These are phyloP conservation scores for Lachnellula arida DNA, from an alignment of 2,329 filamentous ascomycete species.

Conservation along the genomic window DNA sequence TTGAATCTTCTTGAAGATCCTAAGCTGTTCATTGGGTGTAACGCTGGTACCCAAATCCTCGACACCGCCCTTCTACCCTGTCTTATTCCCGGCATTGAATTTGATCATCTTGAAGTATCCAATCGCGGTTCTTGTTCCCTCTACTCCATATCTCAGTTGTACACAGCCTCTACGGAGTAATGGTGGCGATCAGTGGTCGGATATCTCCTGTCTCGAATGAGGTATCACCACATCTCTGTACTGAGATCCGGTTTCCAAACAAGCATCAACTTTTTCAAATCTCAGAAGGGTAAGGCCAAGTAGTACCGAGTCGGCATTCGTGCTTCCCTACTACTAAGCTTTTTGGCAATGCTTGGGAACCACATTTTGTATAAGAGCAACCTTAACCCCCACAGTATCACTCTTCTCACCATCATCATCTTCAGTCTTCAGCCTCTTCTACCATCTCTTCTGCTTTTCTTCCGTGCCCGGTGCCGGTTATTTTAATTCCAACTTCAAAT, in stretches of 20 bases:
- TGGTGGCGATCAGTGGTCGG: neutral
- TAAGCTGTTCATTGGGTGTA: conserved; percentile 2
- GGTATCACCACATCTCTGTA: conserved; percentile 16
- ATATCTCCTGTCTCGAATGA: conserved; percentile 13
- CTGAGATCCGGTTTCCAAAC: conserved; percentile 18
- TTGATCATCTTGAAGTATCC: neutral
- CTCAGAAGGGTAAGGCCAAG: conserved; percentile 14
- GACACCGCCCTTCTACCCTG: conserved; percentile 2
- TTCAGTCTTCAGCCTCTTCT: conserved; percentile 21
- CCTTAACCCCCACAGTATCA: conserved; percentile 11
- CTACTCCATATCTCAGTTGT: conserved; percentile 8
- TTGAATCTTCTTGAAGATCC: neutral
- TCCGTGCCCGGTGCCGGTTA: conserved; percentile 27
- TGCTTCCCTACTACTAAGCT: conserved; percentile 22
- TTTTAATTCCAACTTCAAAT: conserved; percentile 11
- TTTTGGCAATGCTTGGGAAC: conserved; percentile 11
- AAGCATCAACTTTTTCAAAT: conserved; percentile 10
- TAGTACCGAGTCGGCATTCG: conserved; percentile 21
- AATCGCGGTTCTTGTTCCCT: neutral
- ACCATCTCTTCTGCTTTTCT: conserved; percentile 20
- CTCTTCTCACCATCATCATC: conserved; percentile 27
- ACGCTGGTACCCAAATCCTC: neutral
- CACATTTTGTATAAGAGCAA: conserved; percentile 24
- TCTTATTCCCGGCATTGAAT: conserved; percentile 1
- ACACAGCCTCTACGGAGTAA: conserved; percentile 5